These are phyloP conservation scores for Penicillium sp. DNA, from an alignment of 2,329 filamentous ascomycete species.

Conservation along the genomic window DNA sequence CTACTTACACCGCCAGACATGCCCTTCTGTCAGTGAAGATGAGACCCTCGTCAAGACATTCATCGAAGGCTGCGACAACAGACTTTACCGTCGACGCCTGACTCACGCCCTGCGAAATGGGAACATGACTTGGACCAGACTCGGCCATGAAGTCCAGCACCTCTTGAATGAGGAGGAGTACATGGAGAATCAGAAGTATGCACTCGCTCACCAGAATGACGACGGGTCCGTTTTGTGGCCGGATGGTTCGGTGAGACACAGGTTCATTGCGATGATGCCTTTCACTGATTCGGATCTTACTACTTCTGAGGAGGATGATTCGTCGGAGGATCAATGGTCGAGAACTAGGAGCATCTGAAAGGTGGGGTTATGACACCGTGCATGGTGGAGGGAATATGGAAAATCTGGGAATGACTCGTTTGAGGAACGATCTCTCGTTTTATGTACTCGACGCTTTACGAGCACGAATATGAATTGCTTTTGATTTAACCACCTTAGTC, in stretches of 20 bases:
- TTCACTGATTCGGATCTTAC: constrained; percentile 16
- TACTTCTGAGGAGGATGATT: background rate
- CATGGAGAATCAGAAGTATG: constrained; percentile 13
- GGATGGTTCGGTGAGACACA: constrained; percentile 7
- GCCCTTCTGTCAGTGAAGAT: constrained; percentile 14
- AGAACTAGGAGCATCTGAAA: background rate
- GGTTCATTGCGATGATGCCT: constrained; percentile 7
- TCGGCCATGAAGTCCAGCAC: constrained; percentile 7
- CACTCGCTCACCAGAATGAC: constrained; percentile 6
- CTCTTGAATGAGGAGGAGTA: constrained; percentile 14
- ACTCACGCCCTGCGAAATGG: constrained; percentile 10
- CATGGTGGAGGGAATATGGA: background rate
- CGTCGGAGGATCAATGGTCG: background rate
- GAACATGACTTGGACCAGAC: constrained; percentile 9
- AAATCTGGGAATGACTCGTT: background rate
- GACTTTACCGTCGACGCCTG: constrained; percentile 11
- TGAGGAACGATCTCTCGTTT: background rate
- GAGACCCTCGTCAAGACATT: constrained; percentile 27
- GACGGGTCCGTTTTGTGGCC: constrained; percentile 13
- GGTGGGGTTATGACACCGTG: background rate
- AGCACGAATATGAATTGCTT: background rate
- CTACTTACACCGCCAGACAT: constrained; percentile 14
- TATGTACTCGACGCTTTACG: background rate
- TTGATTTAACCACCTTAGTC: background rate
- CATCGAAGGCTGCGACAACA: constrained; percentile 24